Evolutionary conservation across 441 rosid species (phyloP), one percentile per base, ranked within the genome.

Genomic region (Hypseocharis bilobata): DNA sequence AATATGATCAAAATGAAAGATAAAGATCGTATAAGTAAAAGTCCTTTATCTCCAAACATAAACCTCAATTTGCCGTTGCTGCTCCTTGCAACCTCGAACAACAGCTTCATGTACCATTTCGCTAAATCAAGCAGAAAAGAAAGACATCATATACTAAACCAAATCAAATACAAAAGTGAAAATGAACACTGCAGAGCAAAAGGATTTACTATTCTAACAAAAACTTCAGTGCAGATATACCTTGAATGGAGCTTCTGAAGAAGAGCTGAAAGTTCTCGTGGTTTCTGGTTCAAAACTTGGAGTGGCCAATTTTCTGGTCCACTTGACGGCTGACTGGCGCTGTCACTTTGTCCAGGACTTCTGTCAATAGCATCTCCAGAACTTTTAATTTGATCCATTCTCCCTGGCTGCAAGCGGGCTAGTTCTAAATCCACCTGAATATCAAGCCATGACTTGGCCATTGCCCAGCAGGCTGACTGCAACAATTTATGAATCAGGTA

Each of bases 391-490:
- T 75, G 86, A 64, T 85, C 89, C 70, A 80, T 67, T 76, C 84
- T 82, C 60, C 90, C 92, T 62, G 87, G 92, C 73, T 81, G 83
- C 69, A 80, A 80, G 59, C 73, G 80, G 70, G 93, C 85, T 62
- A 94, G 77, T 76, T 89, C 97, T 66, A 87, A 68, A 81, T 89
- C 99, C 79, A 91, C 94, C 78, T 84, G 99, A 76, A 84, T 83
- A 80, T 88, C 97, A 84, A 94, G 97, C 99, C 99, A 91, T 27
- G 97, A 94, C 74, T 86, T 94, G 70, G 96, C 92, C 89, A 94
- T 84, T n/a, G 92, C 97, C 99, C 99, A 94, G 84, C 96, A 94
- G 17, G 97, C 97, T 76, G 99, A 82, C 96, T 94, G 88, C 80
- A 80, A 57, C 25, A 22, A 63, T 23, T 27, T 66, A 29, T n/a